Evolutionary conservation across 192 early-diverging fungal genomes (phyloP), one percentile per base, ranked within the genome.

Genomic region (Backusella westeae): DNA sequence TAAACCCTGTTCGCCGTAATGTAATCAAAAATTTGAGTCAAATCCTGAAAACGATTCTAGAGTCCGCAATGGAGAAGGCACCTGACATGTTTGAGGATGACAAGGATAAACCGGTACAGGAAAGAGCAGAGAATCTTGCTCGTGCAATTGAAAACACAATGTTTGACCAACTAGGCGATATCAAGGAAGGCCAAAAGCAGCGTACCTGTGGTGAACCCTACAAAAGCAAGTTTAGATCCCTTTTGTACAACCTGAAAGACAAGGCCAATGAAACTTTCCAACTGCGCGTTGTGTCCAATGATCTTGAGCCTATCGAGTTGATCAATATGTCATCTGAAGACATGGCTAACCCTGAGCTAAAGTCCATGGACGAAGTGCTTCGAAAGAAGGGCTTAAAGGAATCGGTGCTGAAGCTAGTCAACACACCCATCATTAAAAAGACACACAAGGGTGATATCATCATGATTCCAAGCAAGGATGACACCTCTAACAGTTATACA

Each of bases 261-360:
- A 96, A 94, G 77, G 86, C 87, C 72, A 96, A 97, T 75, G 90
- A 91, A 8, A 85, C 77, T 6, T 87, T 98, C 69, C 86, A 90
- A 59, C 75, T 84, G 17, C 79, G 84, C 21, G 85, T 98, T 4
- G 77, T 94, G 3, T 85, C 81, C 14, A 93, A 92, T 17, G 85
- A 89, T 9, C 74, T 97, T 19, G 70, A 85, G 2, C 85, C 88
- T 4, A 84, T 88, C 63, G 82, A 85, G 6, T 89, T 98, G 69
- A 92, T 94, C 34, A 85, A 86, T 6, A 95, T 98, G 91, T 87
- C 90, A 8, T 90, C 89, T 15, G 93, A 93, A 69, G 97, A 98
- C 63, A 93, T 99, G 90, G 97, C 96, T 0, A 95, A 93, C 73
- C 92, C 93, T 1, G 90, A 89, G 69, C 78, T 93, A 10, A 85